phyloP scores from a whole-genome alignment of 1,139 yeast species.

The Kodamaea sp. region DNA sequence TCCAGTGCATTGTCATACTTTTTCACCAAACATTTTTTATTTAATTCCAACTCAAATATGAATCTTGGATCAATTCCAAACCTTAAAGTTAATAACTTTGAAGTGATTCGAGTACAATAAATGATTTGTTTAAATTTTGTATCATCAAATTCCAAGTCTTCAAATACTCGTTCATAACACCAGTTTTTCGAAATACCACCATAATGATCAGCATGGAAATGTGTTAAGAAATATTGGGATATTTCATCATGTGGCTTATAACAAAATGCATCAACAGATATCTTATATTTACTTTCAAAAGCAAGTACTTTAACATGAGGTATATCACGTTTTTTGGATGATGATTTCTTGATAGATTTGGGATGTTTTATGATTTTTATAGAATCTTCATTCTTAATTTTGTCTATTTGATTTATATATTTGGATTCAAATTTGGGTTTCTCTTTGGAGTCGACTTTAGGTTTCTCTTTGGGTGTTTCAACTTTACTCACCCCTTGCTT shows the following conservation, averaged over 20 bases:
- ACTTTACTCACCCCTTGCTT: neutral
- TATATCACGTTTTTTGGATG: conserved; percentile 34
- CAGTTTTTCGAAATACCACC: conserved; percentile 79
- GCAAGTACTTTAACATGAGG: conserved; percentile 53
- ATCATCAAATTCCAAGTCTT: conserved; percentile 26
- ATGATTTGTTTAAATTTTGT: conserved; percentile 42
- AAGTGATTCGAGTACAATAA: conserved; percentile 70
- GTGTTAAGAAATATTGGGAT: conserved; percentile 60
- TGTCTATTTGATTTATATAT: conserved; percentile 6
- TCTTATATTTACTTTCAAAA: conserved; percentile 30
- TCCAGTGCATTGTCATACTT: conserved; percentile 22
- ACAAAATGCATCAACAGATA: conserved; percentile 71
- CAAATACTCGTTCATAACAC: conserved; percentile 47
- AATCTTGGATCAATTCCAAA: conserved; percentile 55
- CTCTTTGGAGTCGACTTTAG: neutral
- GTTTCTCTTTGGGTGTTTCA: neutral
- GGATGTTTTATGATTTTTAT: conserved; percentile 23
- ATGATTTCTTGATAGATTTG: conserved; percentile 12
- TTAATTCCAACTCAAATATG: conserved; percentile 45
- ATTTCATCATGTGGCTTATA: conserved; percentile 47
- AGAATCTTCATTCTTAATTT: conserved; percentile 1
- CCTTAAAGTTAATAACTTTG: conserved; percentile 48
- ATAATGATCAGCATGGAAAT: conserved; percentile 92
- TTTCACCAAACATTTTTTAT: conserved; percentile 33
- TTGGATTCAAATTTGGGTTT: conserved; percentile 1